phyloP scores from a whole-genome alignment of 305 asterid genomes.

The Fraxinus paxiana region DNA sequence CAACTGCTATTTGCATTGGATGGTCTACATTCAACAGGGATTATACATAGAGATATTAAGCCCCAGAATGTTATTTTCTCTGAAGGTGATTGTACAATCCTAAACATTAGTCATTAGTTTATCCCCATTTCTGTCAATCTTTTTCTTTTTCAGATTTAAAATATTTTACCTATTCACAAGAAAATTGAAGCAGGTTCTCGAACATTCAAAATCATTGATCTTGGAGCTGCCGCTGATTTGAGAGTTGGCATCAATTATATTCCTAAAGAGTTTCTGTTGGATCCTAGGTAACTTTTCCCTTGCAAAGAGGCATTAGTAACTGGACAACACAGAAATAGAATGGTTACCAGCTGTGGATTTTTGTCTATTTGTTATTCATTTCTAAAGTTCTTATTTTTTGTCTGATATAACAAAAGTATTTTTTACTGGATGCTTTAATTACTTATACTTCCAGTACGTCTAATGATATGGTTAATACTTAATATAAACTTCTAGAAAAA shows the following conservation, averaged over 20 bases:
- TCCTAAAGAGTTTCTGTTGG: constrained; percentile 86
- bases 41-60: constrained; percentile 88
- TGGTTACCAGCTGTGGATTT: neutral
- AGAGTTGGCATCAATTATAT: constrained; percentile 96
- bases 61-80: constrained; percentile 93
- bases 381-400: neutral
- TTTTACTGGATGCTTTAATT: neutral
- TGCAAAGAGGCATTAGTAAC: neutral
- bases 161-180: neutral
- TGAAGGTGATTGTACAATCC: constrained; percentile 53
- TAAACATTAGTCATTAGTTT: neutral
- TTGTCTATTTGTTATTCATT: neutral
- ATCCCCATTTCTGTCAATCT: neutral
- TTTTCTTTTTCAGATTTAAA: neutral
- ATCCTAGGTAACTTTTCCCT: constrained; percentile 62
- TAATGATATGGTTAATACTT: neutral
- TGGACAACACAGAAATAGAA: neutral
- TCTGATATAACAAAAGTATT: neutral
- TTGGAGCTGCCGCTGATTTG: constrained; percentile 94
- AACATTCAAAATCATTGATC: constrained; percentile 84
- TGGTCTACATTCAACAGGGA: constrained; percentile 89
- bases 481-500: neutral
- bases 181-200: constrained; percentile 56
- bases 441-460: neutral
- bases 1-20: constrained; percentile 85